These are phyloP conservation scores for Closterium sp. DNA, from an alignment of 139 green algal genomes.

Conservation along the genomic window DNA sequence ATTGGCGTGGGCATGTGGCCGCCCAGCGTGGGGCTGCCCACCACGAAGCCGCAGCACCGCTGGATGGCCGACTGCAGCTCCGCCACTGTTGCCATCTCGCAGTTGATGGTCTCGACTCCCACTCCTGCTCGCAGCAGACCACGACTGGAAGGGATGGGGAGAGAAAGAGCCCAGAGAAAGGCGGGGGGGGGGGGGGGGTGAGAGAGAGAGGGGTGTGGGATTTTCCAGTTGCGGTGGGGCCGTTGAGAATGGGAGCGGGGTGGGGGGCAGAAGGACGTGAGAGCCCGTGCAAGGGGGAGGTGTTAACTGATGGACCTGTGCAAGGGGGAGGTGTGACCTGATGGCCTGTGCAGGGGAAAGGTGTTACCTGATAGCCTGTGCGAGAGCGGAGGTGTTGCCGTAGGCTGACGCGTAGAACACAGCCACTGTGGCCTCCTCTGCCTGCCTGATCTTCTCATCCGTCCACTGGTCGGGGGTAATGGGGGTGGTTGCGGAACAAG, in stretches of 20 bases:
- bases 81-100: conserved; percentile 65
- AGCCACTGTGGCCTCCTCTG: conserved; percentile 54
- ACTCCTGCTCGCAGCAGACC: conserved; percentile 84
- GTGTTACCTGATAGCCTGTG: conserved; percentile 73
- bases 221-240: too few species aligned
- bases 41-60: conserved; percentile 73
- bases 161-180: background rate
- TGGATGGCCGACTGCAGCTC: conserved; percentile 71
- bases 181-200: too few species aligned
- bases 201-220: too few species aligned
- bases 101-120: conserved; percentile 86
- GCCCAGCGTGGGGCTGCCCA: conserved; percentile 88
- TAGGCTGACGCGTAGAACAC: conserved; percentile 94
- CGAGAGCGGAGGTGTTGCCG: conserved; percentile 90
- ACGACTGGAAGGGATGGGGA: conserved; percentile 37
- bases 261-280: too few species aligned
- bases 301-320: too few species aligned
- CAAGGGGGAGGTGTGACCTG: background rate
- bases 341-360: background rate
- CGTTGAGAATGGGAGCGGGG: too few species aligned
- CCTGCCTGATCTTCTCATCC: conserved; percentile 50
- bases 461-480: conserved; percentile 56
- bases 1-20: conserved; percentile 92
- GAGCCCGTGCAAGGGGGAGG: background rate
- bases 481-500: background rate